A percentile compares a stretch with the other conserved stretches of the same genome.
Evolutionary conservation across 2,329 filamentous ascomycete genomes (phyloP).

Genomic region (Phialophora tarda): DNA sequence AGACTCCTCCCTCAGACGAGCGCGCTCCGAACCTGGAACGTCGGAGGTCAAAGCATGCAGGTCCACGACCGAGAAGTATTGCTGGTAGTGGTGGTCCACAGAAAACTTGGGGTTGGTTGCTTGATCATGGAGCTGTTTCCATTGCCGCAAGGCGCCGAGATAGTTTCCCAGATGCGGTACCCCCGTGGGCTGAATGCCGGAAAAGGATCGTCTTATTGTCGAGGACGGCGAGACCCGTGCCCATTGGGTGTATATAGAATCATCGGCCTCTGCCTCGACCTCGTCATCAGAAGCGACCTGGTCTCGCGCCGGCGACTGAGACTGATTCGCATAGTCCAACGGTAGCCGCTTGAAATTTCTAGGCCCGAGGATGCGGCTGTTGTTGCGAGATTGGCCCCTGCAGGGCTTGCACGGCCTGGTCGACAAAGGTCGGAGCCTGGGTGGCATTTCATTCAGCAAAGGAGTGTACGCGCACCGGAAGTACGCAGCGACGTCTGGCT

Average conservation of each 20-base stretch:
- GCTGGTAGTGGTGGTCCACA: constrained; percentile 17
- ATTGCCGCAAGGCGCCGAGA: constrained; percentile 83
- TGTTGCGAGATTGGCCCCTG: constrained; percentile 13
- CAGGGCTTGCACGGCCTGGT: constrained; percentile 7
- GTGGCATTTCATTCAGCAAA: constrained; percentile 29
- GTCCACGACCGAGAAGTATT: constrained; percentile 89
- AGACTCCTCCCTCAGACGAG: constrained; percentile 71
- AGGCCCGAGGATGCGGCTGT: constrained; percentile 1
- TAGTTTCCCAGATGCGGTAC: constrained; percentile 96
- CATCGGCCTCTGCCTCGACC: background rate
- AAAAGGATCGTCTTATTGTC: constrained; percentile 69
- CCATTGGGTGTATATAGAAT: constrained; percentile 11
- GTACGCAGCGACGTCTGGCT: constrained; percentile 13
- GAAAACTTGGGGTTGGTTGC: constrained; percentile 56
- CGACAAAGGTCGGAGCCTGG: constrained; percentile 7
- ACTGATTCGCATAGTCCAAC: background rate
- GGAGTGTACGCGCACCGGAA: constrained; percentile 28
- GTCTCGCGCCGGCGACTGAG: background rate
- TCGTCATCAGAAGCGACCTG: background rate
- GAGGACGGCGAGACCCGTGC: constrained; percentile 35
- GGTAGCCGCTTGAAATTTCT: constrained; percentile 2
- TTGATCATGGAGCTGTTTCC: constrained; percentile 78
- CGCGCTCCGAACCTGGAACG: constrained; percentile 67
- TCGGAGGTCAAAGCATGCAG: constrained; percentile 81
- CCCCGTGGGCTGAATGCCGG: constrained; percentile 95